Base-by-base conservation (phyloP, 371 early-diverging fungal genomes). In the Coemansia linderi region DNA sequence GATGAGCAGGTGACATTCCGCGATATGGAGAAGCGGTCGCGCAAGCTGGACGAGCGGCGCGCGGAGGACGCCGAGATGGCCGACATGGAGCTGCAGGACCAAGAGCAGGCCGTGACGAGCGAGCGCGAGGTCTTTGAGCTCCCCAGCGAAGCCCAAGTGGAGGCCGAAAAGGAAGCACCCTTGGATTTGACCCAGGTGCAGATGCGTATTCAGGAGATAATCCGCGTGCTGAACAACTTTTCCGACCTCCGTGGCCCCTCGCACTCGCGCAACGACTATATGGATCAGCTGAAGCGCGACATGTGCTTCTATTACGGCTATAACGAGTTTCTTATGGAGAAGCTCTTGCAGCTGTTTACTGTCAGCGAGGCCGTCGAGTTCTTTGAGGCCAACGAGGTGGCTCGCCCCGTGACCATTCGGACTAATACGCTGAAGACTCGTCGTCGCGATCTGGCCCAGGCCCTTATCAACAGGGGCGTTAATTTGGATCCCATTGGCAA, bases 381-480 rank as follows among this genome's bases (percentile, higher is more conserved):
- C 83, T 93, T 99, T 70, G 99, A 98, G 82, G 99, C 99, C 40
- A 98, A 97, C 84, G 99, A 99, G 82, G 93, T 94, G 0, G 92
- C 95, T 44, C 89, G 99, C 63, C 99, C 99, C 3, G 91, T 97
- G 17, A 95, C 97, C 4, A 95, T 99, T 74, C 92, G 99, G 62
- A 89, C 97, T 50, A 99, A 99, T 87, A 98, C 99, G 4, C 86
- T 99, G 27, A 90, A 93, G 78, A 95, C 96, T 5, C 90, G 94
- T 70, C 89, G 99, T 63, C 90, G 96, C 65, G 97, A 99, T 73
- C 83, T 99, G 17, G 96, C 96, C 4, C 95, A 99, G 82, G 88
- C 93, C 4, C 84, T 99, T 50, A 92, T 95, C 70, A 91, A 91
- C 81, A 92, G 99, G 76, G 99, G 99, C 65, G 97, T 99, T 41